Conservation (phyloP, 768 basidiomycete genomes). For the Collybia nuda region DNA sequence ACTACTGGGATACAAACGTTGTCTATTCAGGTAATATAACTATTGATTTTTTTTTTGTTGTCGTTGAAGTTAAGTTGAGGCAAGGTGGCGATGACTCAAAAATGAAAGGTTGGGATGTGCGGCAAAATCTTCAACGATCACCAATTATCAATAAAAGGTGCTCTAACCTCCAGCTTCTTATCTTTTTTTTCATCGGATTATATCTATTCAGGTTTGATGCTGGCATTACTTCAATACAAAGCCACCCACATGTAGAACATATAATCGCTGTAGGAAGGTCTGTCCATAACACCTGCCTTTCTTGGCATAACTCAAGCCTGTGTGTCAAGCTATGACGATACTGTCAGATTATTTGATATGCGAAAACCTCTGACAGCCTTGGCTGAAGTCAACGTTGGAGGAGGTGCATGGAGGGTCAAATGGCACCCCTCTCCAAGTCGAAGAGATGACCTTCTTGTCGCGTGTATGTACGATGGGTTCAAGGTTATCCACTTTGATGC, state of each 20-base stretch:
- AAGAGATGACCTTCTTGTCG: constrained; percentile 78
- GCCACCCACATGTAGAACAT: constrained; percentile 76
- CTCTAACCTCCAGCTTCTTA: not conserved
- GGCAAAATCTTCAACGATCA: constrained; percentile 59
- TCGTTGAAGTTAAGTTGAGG: not conserved
- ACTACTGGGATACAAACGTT: constrained; percentile 78
- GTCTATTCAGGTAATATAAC: constrained; percentile 75
- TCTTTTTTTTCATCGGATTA: constrained; percentile 2
- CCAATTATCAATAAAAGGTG: constrained; percentile 75
- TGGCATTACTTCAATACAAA: constrained; percentile 90
- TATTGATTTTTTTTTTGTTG: not conserved
- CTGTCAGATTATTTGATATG: constrained; percentile 79
- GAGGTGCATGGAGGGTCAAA: constrained; percentile 94
- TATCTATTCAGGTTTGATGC: constrained; percentile 71
- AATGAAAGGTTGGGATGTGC: constrained; percentile 89
- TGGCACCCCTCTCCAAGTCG: constrained; percentile 84
- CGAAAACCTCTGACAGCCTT: constrained; percentile 66
- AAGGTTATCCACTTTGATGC: constrained; percentile 72
- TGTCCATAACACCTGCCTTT: constrained; percentile 7
- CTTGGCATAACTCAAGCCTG: not conserved
- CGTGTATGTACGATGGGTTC: constrained; percentile 98
- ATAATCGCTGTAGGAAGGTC: constrained; percentile 91
- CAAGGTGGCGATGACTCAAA: constrained; percentile 91
- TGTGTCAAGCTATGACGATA: constrained; percentile 72
- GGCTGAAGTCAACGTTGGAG: constrained; percentile 67